Percentiles rank a stretch among this genome's conserved stretches.
phyloP scores from a whole-genome alignment of 2,329 filamentous ascomycete genomes.

The Colletotrichum tanaceti region DNA sequence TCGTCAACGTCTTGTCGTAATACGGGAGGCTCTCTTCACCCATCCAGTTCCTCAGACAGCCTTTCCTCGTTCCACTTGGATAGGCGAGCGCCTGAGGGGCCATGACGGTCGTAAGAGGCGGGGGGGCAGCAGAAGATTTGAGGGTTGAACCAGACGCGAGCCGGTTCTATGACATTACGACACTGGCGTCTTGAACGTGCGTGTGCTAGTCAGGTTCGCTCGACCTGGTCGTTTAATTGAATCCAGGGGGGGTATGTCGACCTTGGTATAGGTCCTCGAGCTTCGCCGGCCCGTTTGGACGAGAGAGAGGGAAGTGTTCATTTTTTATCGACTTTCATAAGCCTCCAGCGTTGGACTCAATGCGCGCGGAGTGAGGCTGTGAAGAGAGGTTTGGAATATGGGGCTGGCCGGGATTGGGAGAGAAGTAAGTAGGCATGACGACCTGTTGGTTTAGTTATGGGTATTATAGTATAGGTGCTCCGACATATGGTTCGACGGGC shows the following conservation, averaged over 20 bases:
- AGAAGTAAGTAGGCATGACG: not conserved
- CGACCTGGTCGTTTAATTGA: constrained; percentile 21
- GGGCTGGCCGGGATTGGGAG: not conserved
- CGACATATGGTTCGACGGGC: constrained; percentile 38
- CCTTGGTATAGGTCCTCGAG: constrained; percentile 9
- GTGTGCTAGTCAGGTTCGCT: constrained; percentile 2
- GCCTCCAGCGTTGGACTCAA: constrained; percentile 4
- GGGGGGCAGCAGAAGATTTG: constrained; percentile 35
- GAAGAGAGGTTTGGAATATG: constrained; percentile 1
- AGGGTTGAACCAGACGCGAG: constrained; percentile 26
- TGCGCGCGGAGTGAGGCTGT: constrained; percentile 22
- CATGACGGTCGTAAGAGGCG: constrained; percentile 12
- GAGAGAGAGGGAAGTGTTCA: not conserved
- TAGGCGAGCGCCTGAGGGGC: not conserved
- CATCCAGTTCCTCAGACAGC: not conserved
- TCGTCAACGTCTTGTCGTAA: not conserved
- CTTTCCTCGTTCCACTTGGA: not conserved
- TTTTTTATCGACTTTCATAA: constrained; percentile 21
- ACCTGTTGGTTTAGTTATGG: constrained; percentile 15
- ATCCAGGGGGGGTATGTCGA: constrained; percentile 1
- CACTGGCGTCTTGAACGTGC: constrained; percentile 19
- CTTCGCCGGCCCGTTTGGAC: not conserved
- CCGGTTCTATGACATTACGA: constrained; percentile 25
- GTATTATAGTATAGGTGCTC: too few species aligned
- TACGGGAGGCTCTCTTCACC: too few species aligned